Percentiles rank a stretch among this genome's conserved stretches.
These are phyloP conservation scores for Gossypium longicalyx DNA, from an alignment of 345 rosid species.

Conservation along the genomic window DNA sequence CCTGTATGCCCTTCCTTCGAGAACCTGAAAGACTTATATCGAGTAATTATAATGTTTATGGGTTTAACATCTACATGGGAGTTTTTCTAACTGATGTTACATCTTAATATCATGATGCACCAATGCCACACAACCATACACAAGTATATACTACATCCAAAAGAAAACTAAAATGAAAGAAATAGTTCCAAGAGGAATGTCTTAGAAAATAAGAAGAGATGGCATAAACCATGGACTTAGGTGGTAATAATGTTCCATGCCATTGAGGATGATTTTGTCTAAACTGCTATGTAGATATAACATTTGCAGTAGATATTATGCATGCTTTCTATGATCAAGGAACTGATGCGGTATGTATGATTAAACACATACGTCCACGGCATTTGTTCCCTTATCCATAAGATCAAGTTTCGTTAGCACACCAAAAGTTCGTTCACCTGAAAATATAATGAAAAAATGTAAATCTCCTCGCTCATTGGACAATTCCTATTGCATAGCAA, in stretches of 20 bases:
- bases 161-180: neutral
- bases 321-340: slow-evolving; percentile 2
- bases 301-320: slow-evolving; percentile 4
- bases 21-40: slow-evolving; percentile 50
- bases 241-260: neutral
- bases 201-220: neutral
- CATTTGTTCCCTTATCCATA: slow-evolving; percentile 99
- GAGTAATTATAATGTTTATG: slow-evolving; percentile 20
- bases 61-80: neutral
- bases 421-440: slow-evolving; percentile 98
- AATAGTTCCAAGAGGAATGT: neutral
- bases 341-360: slow-evolving; percentile 14
- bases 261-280: neutral
- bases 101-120: neutral
- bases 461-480: neutral
- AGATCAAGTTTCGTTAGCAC: slow-evolving; percentile 96
- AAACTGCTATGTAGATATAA: neutral
- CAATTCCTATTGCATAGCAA: neutral
- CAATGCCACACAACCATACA: neutral
- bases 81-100: neutral
- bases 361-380: slow-evolving; percentile 58
- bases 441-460: slow-evolving; percentile 12
- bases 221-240: neutral
- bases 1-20: slow-evolving; percentile 90
- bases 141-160: neutral